Conservation (phyloP, 495 filamentous ascomycete species). For the Cladorrhinum samala region DNA sequence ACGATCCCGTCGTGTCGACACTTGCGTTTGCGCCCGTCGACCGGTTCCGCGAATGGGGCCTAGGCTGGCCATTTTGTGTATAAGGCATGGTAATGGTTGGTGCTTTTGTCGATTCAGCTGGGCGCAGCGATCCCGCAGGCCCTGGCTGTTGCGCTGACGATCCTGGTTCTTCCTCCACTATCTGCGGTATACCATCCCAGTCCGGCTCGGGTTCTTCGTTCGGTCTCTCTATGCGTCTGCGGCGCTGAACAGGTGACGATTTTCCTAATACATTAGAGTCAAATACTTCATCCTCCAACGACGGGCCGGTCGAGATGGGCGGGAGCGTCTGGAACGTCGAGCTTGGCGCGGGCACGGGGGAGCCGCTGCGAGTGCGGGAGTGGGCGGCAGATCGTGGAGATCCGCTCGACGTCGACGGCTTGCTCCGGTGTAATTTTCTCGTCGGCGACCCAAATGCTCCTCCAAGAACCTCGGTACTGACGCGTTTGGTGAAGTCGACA, state of each 20-base stretch:
- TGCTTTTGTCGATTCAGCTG: constrained; percentile 7
- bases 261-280: constrained; percentile 18
- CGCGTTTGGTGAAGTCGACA: constrained; percentile 51
- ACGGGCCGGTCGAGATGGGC: constrained; percentile 35
- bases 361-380: constrained; percentile 12
- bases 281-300: constrained; percentile 30
- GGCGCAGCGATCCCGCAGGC: constrained; percentile 9
- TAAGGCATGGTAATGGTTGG: constrained; percentile 23
- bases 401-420: constrained; percentile 22
- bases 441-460: constrained; percentile 20
- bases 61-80: constrained; percentile 29
- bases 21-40: constrained; percentile 40
- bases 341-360: constrained; percentile 17
- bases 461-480: constrained; percentile 38
- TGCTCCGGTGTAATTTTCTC: constrained; percentile 24
- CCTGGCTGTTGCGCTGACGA: constrained; percentile 12
- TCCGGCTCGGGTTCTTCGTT: constrained; percentile 13
- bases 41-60: constrained; percentile 44
- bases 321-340: constrained; percentile 30
- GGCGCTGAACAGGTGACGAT: constrained; percentile 10
- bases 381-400: constrained; percentile 17
- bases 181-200: constrained; percentile 23
- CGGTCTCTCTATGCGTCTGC: constrained; percentile 2
- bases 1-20: constrained; percentile 29
- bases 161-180: constrained; percentile 14